These are phyloP conservation scores for Chloromonas sp. DNA, from an alignment of 163 green algal genomes.

Conservation along the genomic window DNA sequence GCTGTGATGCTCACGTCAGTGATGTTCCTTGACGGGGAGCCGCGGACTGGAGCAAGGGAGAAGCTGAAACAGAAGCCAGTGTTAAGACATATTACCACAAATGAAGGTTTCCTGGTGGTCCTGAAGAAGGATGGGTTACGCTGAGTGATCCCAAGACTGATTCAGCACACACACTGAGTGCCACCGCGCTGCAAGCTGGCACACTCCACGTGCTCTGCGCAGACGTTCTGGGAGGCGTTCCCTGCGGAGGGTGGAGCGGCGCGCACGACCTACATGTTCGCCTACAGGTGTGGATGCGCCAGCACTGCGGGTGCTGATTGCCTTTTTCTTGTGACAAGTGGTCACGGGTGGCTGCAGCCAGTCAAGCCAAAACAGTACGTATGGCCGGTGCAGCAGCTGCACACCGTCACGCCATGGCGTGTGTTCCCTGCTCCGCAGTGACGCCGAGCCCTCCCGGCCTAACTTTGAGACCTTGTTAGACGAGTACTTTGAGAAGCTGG, in stretches of 20 bases:
- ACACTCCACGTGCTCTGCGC: not conserved
- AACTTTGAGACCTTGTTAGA: constrained; percentile 77
- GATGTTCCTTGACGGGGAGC: too few species aligned
- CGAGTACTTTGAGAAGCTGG: constrained; percentile 75
- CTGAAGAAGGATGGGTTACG: not conserved
- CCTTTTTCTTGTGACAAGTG: constrained; percentile 3
- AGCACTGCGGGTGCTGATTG: not conserved
- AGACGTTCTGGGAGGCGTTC: constrained; percentile 94
- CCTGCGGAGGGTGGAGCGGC: constrained; percentile 63
- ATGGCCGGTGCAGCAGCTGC: too few species aligned
- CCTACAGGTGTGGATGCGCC: constrained; percentile 45
- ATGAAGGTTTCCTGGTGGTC: not conserved
- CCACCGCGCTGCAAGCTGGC: not conserved
- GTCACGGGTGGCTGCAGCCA: too few species aligned
- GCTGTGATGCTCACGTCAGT: too few species aligned
- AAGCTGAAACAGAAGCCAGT: too few species aligned
- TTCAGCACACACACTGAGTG: too few species aligned
- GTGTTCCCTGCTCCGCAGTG: constrained; percentile 10
- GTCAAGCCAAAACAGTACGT: too few species aligned
- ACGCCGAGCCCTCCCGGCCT: constrained; percentile 62
- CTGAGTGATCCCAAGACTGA: too few species aligned
- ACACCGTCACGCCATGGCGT: too few species aligned
- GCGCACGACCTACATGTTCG: constrained; percentile 93
- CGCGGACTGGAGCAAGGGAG: too few species aligned
- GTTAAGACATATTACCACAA: not conserved